A percentile compares a stretch with the other conserved stretches of the same genome.
Conservation (phyloP, 202 grass and related monocot species). For the Miscanthus sacchariflorus region DNA sequence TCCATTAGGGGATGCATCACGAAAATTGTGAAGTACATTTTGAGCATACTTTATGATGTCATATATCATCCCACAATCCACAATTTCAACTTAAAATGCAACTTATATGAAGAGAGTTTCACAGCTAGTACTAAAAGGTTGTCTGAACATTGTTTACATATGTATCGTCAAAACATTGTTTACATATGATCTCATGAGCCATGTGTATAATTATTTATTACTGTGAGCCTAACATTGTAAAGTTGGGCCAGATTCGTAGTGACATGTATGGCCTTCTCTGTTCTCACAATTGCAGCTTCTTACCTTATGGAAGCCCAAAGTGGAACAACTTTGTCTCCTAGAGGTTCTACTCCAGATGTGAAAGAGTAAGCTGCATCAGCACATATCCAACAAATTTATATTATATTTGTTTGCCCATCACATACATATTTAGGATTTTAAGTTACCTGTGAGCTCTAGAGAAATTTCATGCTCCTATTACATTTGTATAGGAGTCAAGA, state of each 20-base stretch:
- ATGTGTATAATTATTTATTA: conserved; percentile 19
- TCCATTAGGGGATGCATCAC: background rate
- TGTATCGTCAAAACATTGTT: conserved; percentile 26
- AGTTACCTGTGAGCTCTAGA: background rate
- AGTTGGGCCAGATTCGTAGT: conserved; percentile 9
- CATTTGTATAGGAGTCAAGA: conserved; percentile 67
- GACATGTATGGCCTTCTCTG: conserved; percentile 39
- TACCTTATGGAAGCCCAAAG: conserved; percentile 65
- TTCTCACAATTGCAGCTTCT: conserved; percentile 54
- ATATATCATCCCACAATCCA: background rate
- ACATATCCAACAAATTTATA: conserved; percentile 3
- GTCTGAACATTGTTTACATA: conserved; percentile 24
- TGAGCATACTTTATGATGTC: background rate
- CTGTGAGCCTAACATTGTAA: background rate
- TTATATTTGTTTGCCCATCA: background rate
- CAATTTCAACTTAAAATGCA: background rate
- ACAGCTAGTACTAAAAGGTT: background rate
- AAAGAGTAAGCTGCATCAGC: conserved; percentile 67
- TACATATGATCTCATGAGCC: conserved; percentile 25
- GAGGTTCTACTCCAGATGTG: conserved; percentile 55
- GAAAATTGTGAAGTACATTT: background rate
- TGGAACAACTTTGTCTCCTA: conserved; percentile 65
- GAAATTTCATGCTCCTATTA: conserved; percentile 1
- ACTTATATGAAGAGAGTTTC: background rate
- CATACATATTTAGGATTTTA: background rate